phyloP scores from a whole-genome alignment of 495 filamentous ascomycete species.

The Aspergillus steynii region DNA sequence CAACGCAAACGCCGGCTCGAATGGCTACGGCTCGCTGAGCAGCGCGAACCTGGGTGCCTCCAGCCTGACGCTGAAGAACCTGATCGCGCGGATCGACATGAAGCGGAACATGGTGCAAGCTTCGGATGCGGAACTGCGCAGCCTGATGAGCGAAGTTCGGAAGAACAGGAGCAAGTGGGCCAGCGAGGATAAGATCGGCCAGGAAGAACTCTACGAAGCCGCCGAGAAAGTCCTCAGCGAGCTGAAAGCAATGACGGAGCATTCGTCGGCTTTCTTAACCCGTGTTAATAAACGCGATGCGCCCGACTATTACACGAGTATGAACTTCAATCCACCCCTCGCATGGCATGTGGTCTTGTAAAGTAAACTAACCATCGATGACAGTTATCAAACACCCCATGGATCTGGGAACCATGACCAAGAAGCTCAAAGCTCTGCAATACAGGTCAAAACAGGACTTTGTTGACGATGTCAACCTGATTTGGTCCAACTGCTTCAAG shows the following conservation, averaged over 20 bases:
- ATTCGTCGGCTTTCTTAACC: constrained; percentile 89
- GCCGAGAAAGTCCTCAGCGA: constrained; percentile 94
- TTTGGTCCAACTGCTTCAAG: constrained; percentile 93
- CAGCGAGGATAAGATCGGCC: constrained; percentile 92
- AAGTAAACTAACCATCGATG: constrained; percentile 18
- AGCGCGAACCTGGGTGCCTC: constrained; percentile 94
- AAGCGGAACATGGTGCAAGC: constrained; percentile 84
- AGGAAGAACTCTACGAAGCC: constrained; percentile 97
- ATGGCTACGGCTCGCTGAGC: constrained; percentile 80
- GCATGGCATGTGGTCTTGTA: too few species aligned
- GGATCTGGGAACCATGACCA: constrained; percentile 97
- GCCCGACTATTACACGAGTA: constrained; percentile 89
- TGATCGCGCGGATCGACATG: constrained; percentile 92
- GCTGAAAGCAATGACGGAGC: constrained; percentile 94
- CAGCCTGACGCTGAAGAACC: constrained; percentile 93
- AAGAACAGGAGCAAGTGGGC: constrained; percentile 99
- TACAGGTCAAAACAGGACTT: constrained; percentile 97
- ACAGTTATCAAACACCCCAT: constrained; percentile 95
- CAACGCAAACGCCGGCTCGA: constrained; percentile 47
- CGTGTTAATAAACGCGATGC: constrained; percentile 95
- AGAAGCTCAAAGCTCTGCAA: constrained; percentile 83
- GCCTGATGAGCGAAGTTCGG: constrained; percentile 91
- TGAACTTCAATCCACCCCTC: constrained; percentile 27
- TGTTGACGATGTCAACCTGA: constrained; percentile 86
- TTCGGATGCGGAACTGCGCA: constrained; percentile 88